Conservation (phyloP, 768 basidiomycete species). For the Leccinum ochraceum region DNA sequence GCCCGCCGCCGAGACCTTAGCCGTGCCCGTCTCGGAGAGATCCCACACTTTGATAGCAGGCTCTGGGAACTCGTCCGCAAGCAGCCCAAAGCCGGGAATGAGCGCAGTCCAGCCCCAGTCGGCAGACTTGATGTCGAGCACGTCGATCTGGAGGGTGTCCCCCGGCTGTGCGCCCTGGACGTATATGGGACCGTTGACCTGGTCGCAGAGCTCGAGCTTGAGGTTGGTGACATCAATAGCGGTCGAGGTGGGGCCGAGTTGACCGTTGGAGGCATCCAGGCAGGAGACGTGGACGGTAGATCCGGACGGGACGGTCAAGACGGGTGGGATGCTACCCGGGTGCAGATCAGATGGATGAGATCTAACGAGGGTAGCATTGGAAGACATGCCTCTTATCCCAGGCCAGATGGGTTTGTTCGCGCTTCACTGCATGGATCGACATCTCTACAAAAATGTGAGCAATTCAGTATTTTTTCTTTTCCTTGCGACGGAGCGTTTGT, state of each 20-base stretch:
- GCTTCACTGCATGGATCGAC: conserved; percentile 58
- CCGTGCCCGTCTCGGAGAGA: conserved; percentile 31
- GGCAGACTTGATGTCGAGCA: conserved; percentile 51
- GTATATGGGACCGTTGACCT: conserved; percentile 62
- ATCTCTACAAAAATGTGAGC: conserved; percentile 5
- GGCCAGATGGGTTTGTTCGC: conserved; percentile 52
- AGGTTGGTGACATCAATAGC: conserved; percentile 29
- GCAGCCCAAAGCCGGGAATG: conserved; percentile 60
- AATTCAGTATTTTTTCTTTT: not conserved
- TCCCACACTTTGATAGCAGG: conserved; percentile 57
- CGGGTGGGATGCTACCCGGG: conserved; percentile 48
- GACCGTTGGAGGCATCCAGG: conserved; percentile 63
- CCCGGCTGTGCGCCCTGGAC: conserved; percentile 53
- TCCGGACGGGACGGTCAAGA: conserved; percentile 50
- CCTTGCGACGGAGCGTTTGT: not conserved
- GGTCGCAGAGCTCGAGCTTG: conserved; percentile 50
- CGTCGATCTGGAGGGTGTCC: conserved; percentile 61
- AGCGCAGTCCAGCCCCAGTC: conserved; percentile 65
- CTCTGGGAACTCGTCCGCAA: conserved; percentile 54
- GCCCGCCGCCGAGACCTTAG: too few species aligned
- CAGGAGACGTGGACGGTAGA: conserved; percentile 59
- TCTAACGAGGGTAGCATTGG: not conserved
- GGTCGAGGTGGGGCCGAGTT: conserved; percentile 48
- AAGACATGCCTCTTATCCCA: conserved; percentile 58
- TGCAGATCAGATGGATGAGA: not conserved